These are phyloP conservation scores for Cenchrus purpureus DNA, from an alignment of 176 grass and related monocot species.

Conservation along the genomic window DNA sequence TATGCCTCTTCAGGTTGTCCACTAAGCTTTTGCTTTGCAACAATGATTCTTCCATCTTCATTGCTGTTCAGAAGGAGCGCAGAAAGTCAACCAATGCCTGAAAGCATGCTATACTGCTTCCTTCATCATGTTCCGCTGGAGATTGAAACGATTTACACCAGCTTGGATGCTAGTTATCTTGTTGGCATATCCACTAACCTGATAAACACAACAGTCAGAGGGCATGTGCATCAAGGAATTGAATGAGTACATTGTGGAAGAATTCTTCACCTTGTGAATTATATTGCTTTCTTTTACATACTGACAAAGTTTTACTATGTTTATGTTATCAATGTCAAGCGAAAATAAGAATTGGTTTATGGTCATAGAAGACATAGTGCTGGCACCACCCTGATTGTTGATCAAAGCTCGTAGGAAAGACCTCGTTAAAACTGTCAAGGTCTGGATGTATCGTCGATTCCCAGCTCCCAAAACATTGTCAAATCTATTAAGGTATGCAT, in stretches of 20 bases:
- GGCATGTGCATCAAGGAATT: neutral
- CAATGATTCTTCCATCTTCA: constrained; percentile 81
- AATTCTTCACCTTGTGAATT: constrained; percentile 77
- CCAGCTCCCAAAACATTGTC: constrained; percentile 71
- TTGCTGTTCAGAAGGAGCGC: constrained; percentile 72
- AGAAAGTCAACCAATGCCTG: constrained; percentile 75
- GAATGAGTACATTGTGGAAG: neutral
- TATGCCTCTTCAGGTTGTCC: constrained; percentile 65
- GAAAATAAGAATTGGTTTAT: constrained; percentile 96
- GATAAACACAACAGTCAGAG: constrained; percentile 19
- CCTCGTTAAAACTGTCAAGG: constrained; percentile 69
- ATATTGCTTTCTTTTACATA: constrained; percentile 97
- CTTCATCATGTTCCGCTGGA: constrained; percentile 49
- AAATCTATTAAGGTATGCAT: constrained; percentile 84
- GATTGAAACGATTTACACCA: constrained; percentile 24
- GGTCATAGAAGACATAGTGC: constrained; percentile 66
- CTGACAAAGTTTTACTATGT: constrained; percentile 85
- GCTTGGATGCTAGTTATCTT: constrained; percentile 53
- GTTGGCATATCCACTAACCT: constrained; percentile 87
- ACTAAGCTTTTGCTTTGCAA: constrained; percentile 56
- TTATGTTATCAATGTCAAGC: constrained; percentile 97
- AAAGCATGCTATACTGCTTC: constrained; percentile 76
- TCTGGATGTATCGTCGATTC: constrained; percentile 92
- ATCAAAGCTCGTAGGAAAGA: constrained; percentile 64
- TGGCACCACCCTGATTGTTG: constrained; percentile 41